Evolutionary conservation across 768 basidiomycete genomes (phyloP).

Genomic region (Amanita thiersii): DNA sequence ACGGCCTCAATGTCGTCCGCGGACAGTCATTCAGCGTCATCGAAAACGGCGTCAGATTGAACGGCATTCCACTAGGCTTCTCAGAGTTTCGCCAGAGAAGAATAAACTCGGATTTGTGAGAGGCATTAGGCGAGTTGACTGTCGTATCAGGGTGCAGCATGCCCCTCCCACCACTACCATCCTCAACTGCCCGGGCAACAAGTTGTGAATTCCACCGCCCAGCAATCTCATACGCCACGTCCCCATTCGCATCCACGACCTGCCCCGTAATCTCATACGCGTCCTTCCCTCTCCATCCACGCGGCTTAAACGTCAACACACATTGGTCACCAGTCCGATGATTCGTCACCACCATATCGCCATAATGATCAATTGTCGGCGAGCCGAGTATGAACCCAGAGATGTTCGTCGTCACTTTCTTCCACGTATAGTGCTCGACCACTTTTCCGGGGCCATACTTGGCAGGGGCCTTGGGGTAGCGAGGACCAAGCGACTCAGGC

Average conservation of each 20-base stretch:
- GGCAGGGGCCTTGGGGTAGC: constrained; percentile 52
- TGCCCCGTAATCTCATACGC: constrained; percentile 89
- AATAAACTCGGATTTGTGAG: constrained; percentile 61
- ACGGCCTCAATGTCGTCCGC: constrained; percentile 54
- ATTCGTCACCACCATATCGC: constrained; percentile 90
- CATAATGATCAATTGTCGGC: constrained; percentile 88
- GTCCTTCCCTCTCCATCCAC: constrained; percentile 89
- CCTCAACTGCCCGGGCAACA: constrained; percentile 77
- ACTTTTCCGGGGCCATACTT: constrained; percentile 42
- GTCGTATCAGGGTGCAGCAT: constrained; percentile 67
- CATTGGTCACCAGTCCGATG: constrained; percentile 87
- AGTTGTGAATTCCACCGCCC: constrained; percentile 96
- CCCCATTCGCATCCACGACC: constrained; percentile 59
- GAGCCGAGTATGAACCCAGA: constrained; percentile 91
- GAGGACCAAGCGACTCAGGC: constrained; percentile 53
- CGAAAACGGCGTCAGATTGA: constrained; percentile 94
- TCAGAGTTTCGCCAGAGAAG: constrained; percentile 91
- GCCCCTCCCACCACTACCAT: constrained; percentile 42
- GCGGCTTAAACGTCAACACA: constrained; percentile 89
- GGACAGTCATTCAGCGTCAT: constrained; percentile 90
- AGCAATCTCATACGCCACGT: constrained; percentile 78
- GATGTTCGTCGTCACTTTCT: constrained; percentile 86
- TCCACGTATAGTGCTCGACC: constrained; percentile 91
- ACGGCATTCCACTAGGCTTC: constrained; percentile 70
- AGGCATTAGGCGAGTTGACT: constrained; percentile 28